Evolutionary conservation across 805 yeast species (phyloP).

Genomic region (Pichia deserticola): DNA sequence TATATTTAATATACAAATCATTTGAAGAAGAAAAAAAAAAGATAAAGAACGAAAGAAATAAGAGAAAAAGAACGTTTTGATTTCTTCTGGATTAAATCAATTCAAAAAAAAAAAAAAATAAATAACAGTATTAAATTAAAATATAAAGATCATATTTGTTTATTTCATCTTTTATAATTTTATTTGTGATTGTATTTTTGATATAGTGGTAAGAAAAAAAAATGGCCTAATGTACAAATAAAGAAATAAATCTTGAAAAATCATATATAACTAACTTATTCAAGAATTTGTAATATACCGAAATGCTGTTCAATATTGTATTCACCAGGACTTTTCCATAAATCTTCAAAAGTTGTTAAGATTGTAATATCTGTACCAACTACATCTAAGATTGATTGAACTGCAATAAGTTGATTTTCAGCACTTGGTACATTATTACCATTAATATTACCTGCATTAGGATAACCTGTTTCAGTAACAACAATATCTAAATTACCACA

Average conservation of each 20-base stretch:
- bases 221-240: background rate
- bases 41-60: too few relatives aligned
- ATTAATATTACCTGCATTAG: constrained; percentile 61
- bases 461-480: constrained; percentile 88
- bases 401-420: constrained; percentile 66
- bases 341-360: constrained; percentile 74
- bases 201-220: background rate
- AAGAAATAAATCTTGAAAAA: background rate
- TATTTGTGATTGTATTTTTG: too few relatives aligned
- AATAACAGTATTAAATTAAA: background rate
- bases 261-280: background rate
- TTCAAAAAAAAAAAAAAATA: background rate
- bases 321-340: constrained; percentile 80
- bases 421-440: constrained; percentile 68
- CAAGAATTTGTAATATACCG: constrained; percentile 45
- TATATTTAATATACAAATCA: too few relatives aligned
- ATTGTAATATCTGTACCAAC: constrained; percentile 59
- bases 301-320: constrained; percentile 84
- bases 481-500: constrained; percentile 52
- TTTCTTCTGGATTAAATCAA: too few relatives aligned
- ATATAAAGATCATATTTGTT: too few relatives aligned
- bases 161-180: background rate
- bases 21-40: too few relatives aligned
- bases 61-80: too few relatives aligned
- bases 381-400: constrained; percentile 51